A percentile compares a stretch with the other conserved stretches of the same genome.
These are phyloP conservation scores for Aspergillus sp. DNA, from an alignment of 2,329 filamentous ascomycete genomes.

Conservation along the genomic window DNA sequence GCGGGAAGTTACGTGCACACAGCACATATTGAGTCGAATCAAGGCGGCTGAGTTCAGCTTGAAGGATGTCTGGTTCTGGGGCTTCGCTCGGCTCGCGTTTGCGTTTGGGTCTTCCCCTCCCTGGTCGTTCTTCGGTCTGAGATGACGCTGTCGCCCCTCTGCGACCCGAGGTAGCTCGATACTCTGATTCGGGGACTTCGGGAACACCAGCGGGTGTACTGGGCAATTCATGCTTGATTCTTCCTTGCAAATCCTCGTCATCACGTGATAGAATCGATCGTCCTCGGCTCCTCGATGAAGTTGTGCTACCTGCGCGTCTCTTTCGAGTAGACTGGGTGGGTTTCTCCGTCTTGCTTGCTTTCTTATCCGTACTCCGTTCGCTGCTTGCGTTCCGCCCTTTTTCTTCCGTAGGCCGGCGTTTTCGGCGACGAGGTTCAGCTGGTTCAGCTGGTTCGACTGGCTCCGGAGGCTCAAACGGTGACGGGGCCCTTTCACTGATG, in stretches of 20 bases:
- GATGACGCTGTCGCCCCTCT: conserved; percentile 14
- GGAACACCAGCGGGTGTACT: conserved; percentile 29
- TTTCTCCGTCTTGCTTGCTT: conserved; percentile 22
- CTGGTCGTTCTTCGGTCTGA: conserved; percentile 20
- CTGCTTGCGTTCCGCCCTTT: conserved; percentile 16
- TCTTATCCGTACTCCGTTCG: conserved; percentile 13
- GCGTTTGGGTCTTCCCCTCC: conserved; percentile 31
- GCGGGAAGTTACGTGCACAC: conserved; percentile 49
- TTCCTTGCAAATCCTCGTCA: conserved; percentile 18
- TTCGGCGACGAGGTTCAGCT: conserved; percentile 12
- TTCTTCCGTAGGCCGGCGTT: conserved; percentile 12
- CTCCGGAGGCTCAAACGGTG: conserved; percentile 27
- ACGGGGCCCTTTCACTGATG: conserved; percentile 39
- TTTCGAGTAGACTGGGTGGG: conserved; percentile 14
- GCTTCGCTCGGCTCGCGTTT: conserved; percentile 35
- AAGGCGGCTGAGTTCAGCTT: conserved; percentile 20
- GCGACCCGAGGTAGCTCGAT: conserved; percentile 22
- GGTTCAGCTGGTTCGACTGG: conserved; percentile 21
- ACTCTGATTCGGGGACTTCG: conserved; percentile 28
- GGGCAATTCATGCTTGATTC: conserved; percentile 29
- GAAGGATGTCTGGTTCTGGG: conserved; percentile 22
- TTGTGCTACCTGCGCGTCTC: conserved; percentile 28
- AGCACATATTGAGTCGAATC: conserved; percentile 33
- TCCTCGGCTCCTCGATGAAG: conserved; percentile 33
- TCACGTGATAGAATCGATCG: conserved; percentile 32